These are phyloP conservation scores for Calonectria pteridis DNA, from an alignment of 2,329 filamentous ascomycete species.

Conservation along the genomic window DNA sequence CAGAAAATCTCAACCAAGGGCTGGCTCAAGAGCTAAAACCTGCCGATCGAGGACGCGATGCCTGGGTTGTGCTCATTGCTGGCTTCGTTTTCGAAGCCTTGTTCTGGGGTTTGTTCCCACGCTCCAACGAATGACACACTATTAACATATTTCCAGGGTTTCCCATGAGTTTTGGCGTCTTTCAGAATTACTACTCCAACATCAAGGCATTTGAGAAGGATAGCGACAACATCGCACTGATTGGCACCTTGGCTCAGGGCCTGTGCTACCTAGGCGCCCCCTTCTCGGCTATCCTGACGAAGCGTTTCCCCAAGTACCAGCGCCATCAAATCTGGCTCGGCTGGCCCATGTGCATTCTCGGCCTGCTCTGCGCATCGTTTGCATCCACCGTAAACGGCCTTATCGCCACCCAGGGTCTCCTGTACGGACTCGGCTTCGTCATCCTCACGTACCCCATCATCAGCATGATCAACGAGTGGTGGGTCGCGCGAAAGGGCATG, in stretches of 20 bases:
- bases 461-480: conserved; percentile 56
- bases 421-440: conserved; percentile 55
- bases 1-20: background rate
- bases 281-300: conserved; percentile 47
- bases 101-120: conserved; percentile 37
- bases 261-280: conserved; percentile 51
- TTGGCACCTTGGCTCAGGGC: conserved; percentile 47
- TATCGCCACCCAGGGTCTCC: conserved; percentile 55
- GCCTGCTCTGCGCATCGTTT: conserved; percentile 51
- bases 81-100: conserved; percentile 45
- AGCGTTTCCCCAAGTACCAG: conserved; percentile 50
- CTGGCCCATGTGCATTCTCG: conserved; percentile 54
- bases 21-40: conserved; percentile 23
- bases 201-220: conserved; percentile 42
- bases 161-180: conserved; percentile 47
- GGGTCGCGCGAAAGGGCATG: conserved; percentile 53
- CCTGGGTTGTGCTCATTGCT: conserved; percentile 42
- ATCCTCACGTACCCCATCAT: conserved; percentile 54
- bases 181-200: conserved; percentile 46
- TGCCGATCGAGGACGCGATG: conserved; percentile 39
- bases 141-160: conserved; percentile 38
- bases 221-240: conserved; percentile 42
- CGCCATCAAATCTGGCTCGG: conserved; percentile 52
- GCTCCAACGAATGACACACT: background rate
- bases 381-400: conserved; percentile 47